phyloP scores from a whole-genome alignment of 495 filamentous ascomycete genomes.

The Neurospora sp. region DNA sequence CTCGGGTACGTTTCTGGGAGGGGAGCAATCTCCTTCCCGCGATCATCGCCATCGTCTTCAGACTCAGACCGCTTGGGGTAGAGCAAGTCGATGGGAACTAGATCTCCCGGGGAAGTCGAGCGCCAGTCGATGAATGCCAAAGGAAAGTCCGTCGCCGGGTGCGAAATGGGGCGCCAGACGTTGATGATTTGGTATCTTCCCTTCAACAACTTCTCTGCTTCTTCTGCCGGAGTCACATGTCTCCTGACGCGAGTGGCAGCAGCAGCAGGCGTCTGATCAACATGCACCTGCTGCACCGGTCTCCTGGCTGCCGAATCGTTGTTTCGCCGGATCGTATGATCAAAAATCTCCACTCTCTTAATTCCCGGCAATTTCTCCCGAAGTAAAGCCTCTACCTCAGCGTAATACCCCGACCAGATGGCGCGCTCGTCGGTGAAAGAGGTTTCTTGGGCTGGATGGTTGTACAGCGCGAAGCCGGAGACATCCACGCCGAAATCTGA shows the following conservation, averaged over 20 bases:
- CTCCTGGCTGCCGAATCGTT: slow-evolving; percentile 40
- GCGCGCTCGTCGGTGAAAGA: slow-evolving; percentile 52
- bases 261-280: slow-evolving; percentile 66
- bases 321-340: slow-evolving; percentile 72
- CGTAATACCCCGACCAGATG: slow-evolving; percentile 63
- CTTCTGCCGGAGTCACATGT: slow-evolving; percentile 44
- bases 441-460: slow-evolving; percentile 31
- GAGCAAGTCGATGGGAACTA: slow-evolving; percentile 58
- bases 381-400: slow-evolving; percentile 68
- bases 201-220: slow-evolving; percentile 46
- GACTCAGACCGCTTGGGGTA: slow-evolving; percentile 43
- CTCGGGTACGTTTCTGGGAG: slow-evolving; percentile 5
- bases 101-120: slow-evolving; percentile 50
- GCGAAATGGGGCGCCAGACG: slow-evolving; percentile 67
- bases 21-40: slow-evolving; percentile 24
- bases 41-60: slow-evolving; percentile 26
- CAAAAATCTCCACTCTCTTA: slow-evolving; percentile 64
- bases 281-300: slow-evolving; percentile 67
- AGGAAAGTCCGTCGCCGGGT: slow-evolving; percentile 56
- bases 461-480: slow-evolving; percentile 31
- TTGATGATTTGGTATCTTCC: slow-evolving; percentile 72
- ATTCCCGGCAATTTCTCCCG: slow-evolving; percentile 48
- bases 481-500: slow-evolving; percentile 26
- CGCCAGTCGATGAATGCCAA: slow-evolving; percentile 60
- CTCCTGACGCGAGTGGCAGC: slow-evolving; percentile 53